These are phyloP conservation scores for Termitomyces sp. DNA, from an alignment of 768 basidiomycete species.

Conservation along the genomic window DNA sequence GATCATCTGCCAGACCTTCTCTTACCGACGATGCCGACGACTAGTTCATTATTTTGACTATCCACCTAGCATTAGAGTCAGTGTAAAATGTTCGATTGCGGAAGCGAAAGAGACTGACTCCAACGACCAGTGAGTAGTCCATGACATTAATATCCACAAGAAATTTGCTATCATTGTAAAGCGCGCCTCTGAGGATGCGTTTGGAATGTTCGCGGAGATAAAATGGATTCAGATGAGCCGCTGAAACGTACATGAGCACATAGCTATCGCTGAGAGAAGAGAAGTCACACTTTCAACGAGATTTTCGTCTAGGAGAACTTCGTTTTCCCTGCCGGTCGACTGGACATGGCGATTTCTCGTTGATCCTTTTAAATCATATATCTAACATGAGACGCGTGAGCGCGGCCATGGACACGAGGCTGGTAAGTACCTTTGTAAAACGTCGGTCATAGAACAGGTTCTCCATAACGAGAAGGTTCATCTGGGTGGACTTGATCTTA, in stretches of 20 bases:
- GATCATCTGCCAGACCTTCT: slow-evolving; percentile 8
- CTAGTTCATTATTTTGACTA: slow-evolving; percentile 80
- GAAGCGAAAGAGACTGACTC: slow-evolving; percentile 29
- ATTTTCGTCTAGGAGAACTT: slow-evolving; percentile 95
- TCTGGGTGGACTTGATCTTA: slow-evolving; percentile 77
- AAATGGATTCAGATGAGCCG: slow-evolving; percentile 81
- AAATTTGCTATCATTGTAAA: slow-evolving; percentile 96
- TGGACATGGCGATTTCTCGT: slow-evolving; percentile 91
- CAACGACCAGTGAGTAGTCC: slow-evolving; percentile 96
- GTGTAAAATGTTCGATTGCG: neutral
- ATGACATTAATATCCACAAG: slow-evolving; percentile 91
- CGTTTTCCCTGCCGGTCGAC: slow-evolving; percentile 84
- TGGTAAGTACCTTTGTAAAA: slow-evolving; percentile 68
- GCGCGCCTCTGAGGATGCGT: slow-evolving; percentile 81
- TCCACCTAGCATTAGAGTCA: slow-evolving; percentile 52
- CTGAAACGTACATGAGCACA: slow-evolving; percentile 31
- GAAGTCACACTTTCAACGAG: slow-evolving; percentile 72
- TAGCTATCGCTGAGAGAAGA: neutral
- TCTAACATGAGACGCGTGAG: slow-evolving; percentile 36
- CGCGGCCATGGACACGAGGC: neutral
- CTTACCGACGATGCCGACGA: slow-evolving; percentile 94
- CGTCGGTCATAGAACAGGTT: slow-evolving; percentile 92
- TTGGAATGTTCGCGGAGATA: slow-evolving; percentile 97
- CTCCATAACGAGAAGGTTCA: slow-evolving; percentile 98
- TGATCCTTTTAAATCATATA: slow-evolving; percentile 97